Percentiles rank a stretch among this genome's conserved stretches.
phyloP scores from a whole-genome alignment of 805 yeast genomes.

The Danielozyma ontarioensis region DNA sequence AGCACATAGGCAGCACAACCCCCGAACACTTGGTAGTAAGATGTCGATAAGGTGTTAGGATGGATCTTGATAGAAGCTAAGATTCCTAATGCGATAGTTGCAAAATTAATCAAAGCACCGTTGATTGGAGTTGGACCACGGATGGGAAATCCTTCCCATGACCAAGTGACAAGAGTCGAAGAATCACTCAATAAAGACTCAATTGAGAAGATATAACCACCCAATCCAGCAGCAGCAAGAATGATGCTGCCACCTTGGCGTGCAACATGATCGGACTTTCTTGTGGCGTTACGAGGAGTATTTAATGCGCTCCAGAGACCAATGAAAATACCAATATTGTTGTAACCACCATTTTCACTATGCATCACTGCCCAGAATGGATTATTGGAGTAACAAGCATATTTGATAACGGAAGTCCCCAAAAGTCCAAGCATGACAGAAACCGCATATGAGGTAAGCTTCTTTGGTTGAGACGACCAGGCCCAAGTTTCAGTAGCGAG shows the following conservation, averaged over 20 bases:
- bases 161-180: conserved; percentile 84
- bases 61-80: conserved; percentile 19
- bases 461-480: conserved; percentile 20
- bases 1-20: conserved; percentile 47
- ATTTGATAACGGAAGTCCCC: conserved; percentile 69
- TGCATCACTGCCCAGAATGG: conserved; percentile 97
- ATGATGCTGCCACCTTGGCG: conserved; percentile 46
- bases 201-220: conserved; percentile 65
- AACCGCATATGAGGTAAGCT: conserved; percentile 42
- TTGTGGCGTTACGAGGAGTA: conserved; percentile 37
- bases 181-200: conserved; percentile 79
- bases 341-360: conserved; percentile 79
- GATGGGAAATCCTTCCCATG: conserved; percentile 95
- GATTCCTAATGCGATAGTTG: conserved; percentile 53
- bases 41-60: conserved; percentile 12
- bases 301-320: conserved; percentile 64
- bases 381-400: conserved; percentile 74
- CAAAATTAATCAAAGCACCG: conserved; percentile 66
- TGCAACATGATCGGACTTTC: no score
- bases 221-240: conserved; percentile 64
- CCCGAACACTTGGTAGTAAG: conserved; percentile 23
- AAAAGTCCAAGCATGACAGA: conserved; percentile 70
- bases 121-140: conserved; percentile 84
- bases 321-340: conserved; percentile 57
- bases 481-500: conserved; percentile 50